Conservation (phyloP, 331 rosid genomes). For the Cydonia oblonga region DNA sequence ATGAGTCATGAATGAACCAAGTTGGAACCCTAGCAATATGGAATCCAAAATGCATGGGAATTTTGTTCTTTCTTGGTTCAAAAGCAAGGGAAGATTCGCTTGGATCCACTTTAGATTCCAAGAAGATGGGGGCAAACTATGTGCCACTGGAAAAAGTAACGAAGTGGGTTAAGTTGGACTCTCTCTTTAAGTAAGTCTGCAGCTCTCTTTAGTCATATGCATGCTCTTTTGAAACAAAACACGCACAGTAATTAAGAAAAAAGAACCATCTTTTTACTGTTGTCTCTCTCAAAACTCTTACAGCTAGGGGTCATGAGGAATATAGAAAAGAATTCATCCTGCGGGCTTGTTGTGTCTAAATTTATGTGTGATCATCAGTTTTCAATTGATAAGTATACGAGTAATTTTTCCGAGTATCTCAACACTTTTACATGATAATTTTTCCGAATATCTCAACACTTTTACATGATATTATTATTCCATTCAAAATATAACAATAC, state of each 20-base stretch:
- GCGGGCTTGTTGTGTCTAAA: not conserved
- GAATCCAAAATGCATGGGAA: constrained; percentile 3
- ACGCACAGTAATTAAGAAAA: not conserved
- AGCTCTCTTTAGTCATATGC: constrained; percentile 4
- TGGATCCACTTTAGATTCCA: constrained; percentile 42
- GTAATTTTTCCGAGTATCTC: not conserved
- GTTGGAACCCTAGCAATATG: constrained; percentile 20
- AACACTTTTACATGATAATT: not conserved
- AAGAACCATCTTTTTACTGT: not conserved
- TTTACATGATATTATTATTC: not conserved
- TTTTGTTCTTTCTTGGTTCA: constrained; percentile 5
- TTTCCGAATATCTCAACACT: not conserved
- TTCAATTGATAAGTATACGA: not conserved
- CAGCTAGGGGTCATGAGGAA: not conserved
- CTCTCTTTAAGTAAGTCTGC: constrained; percentile 19
- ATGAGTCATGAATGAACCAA: constrained; percentile 3
- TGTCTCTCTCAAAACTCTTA: not conserved
- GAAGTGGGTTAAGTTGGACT: constrained; percentile 1
- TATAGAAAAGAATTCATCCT: not conserved
- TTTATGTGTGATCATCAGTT: not conserved
- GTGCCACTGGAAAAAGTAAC: constrained; percentile 11
- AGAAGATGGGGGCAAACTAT: constrained; percentile 33
- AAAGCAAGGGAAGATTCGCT: constrained; percentile 31
- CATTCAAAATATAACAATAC: not conserved
- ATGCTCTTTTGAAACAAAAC: not conserved